phyloP scores from a whole-genome alignment of 2,329 filamentous ascomycete genomes.

The Boeremia exigua region DNA sequence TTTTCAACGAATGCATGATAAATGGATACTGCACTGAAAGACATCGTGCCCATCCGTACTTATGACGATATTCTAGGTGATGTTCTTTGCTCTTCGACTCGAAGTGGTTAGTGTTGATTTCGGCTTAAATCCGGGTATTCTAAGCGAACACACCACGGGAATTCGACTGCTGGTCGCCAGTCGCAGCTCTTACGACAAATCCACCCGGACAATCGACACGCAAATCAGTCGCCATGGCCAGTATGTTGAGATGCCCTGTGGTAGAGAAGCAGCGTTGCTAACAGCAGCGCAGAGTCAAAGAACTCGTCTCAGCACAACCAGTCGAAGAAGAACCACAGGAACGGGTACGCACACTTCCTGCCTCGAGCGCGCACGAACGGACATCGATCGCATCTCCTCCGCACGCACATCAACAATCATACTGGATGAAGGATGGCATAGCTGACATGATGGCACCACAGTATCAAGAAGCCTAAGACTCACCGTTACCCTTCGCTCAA shows the following conservation, averaged over 20 bases:
- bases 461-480: slow-evolving; percentile 99
- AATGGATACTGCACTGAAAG: background rate
- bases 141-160: background rate
- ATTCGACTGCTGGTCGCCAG: background rate
- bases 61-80: background rate
- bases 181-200: slow-evolving; percentile 23
- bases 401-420: background rate
- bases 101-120: background rate
- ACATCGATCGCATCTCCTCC: background rate
- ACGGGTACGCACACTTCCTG: slow-evolving; percentile 74
- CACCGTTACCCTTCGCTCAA: slow-evolving; percentile 98
- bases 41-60: background rate
- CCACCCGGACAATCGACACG: slow-evolving; percentile 40
- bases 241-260: slow-evolving; percentile 57
- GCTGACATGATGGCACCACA: slow-evolving; percentile 51
- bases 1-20: slow-evolving; percentile 1
- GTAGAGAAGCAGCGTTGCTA: slow-evolving; percentile 14
- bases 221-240: slow-evolving; percentile 69
- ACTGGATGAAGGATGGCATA: slow-evolving; percentile 10
- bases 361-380: slow-evolving; percentile 19
- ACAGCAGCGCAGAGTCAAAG: slow-evolving; percentile 81
- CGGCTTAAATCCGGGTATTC: background rate
- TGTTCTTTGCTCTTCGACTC: background rate
- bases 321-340: slow-evolving; percentile 97
- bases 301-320: slow-evolving; percentile 99